phyloP scores from a whole-genome alignment of 176 grass and related monocot species.

The Melocanna baccifera region DNA sequence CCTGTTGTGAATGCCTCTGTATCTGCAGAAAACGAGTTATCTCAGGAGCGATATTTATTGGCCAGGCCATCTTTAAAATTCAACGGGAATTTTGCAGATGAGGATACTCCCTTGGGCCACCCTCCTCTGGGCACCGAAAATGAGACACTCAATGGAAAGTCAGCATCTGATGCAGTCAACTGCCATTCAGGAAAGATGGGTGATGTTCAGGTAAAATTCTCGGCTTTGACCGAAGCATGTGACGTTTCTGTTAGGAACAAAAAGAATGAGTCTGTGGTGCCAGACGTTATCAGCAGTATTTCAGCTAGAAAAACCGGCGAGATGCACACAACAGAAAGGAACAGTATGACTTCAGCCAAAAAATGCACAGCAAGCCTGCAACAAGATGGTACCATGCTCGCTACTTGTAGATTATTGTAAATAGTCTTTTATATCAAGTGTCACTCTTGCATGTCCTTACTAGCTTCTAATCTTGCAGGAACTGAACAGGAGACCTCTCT shows the following conservation, averaged over 20 bases:
- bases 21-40: conserved; percentile 19
- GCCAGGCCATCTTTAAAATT: conserved; percentile 21
- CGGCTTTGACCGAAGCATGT: neutral
- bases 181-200: conserved; percentile 29
- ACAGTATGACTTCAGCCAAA: neutral
- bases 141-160: neutral
- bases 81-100: conserved; percentile 12
- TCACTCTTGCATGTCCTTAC: conserved; percentile 10
- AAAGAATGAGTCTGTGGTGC: neutral
- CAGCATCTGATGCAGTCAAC: neutral
- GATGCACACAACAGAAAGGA: conserved; percentile 30
- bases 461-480: conserved; percentile 37
- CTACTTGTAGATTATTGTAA: conserved; percentile 16
- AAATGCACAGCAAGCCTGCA: conserved; percentile 19
- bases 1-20: conserved; percentile 1
- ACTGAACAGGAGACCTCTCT: conserved; percentile 25
- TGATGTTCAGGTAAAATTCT: conserved; percentile 1
- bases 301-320: conserved; percentile 22
- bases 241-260: conserved; percentile 16
- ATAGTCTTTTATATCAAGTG: conserved; percentile 8
- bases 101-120: conserved; percentile 26
- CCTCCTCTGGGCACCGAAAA: conserved; percentile 3
- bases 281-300: neutral
- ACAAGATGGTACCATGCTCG: conserved; percentile 33
- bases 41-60: conserved; percentile 35